Conservation (phyloP, 2,329 filamentous ascomycete genomes). For the Epichloe coenophiala region DNA sequence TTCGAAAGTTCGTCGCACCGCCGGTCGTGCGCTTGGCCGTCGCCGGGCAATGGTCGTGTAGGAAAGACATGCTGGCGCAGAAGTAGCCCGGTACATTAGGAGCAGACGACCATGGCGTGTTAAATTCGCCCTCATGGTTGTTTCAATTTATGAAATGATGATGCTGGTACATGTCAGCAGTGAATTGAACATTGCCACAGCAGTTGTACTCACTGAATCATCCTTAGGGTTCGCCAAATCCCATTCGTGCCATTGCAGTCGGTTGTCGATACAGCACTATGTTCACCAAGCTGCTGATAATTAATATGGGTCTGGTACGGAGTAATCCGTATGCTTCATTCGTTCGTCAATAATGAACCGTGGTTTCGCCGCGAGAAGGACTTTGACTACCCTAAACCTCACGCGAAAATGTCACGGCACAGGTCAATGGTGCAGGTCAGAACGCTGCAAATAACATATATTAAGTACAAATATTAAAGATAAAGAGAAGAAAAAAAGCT, state of each 20-base stretch:
- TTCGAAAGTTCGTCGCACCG: conserved; percentile 10
- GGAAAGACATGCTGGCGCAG: conserved; percentile 21
- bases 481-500: no score
- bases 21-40: conserved; percentile 13
- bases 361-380: no score
- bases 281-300: background rate
- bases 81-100: conserved; percentile 19
- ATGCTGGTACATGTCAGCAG: background rate
- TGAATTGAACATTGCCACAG: background rate
- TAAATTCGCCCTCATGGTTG: conserved; percentile 31
- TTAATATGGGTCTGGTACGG: background rate
- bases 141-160: conserved; percentile 14
- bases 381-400: no score
- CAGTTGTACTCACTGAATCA: background rate
- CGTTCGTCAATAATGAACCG: no score
- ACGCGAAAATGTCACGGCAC: no score
- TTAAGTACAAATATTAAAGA: no score
- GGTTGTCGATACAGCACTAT: background rate
- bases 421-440: no score
- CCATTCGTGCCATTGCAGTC: background rate
- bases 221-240: background rate
- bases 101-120: conserved; percentile 31
- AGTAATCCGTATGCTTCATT: background rate
- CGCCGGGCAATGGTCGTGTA: conserved; percentile 17
- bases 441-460: no score